Percentiles rank a stretch among this genome's conserved stretches.
Conservation (phyloP, 2,329 filamentous ascomycete genomes). For the Pseudogymnoascus sp. region DNA sequence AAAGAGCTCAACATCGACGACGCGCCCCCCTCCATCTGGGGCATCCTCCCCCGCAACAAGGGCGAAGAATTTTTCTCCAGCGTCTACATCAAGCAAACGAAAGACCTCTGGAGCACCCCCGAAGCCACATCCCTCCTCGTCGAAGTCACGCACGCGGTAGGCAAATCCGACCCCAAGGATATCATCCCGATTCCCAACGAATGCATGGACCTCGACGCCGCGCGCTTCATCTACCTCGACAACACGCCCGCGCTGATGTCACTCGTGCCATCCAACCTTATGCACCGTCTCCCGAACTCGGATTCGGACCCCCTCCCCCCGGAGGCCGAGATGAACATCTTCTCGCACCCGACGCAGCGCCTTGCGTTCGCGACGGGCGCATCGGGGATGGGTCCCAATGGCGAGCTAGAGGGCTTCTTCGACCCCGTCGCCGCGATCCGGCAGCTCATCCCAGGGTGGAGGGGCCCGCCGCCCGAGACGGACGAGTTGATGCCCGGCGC, state of each 20-base stretch:
- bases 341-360: slow-evolving; percentile 22
- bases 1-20: slow-evolving; percentile 68
- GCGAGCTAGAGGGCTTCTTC: slow-evolving; percentile 11
- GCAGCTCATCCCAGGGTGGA: slow-evolving; percentile 17
- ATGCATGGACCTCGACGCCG: slow-evolving; percentile 24
- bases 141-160: slow-evolving; percentile 46
- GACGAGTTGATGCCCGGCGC: neutral
- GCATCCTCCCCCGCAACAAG: slow-evolving; percentile 49
- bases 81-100: slow-evolving; percentile 56
- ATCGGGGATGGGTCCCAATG: slow-evolving; percentile 6
- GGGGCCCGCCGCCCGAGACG: neutral
- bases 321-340: slow-evolving; percentile 20
- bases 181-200: neutral
- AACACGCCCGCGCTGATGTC: slow-evolving; percentile 26
- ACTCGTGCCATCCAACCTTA: slow-evolving; percentile 22
- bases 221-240: slow-evolving; percentile 27
- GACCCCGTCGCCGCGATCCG: slow-evolving; percentile 23
- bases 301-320: slow-evolving; percentile 29
- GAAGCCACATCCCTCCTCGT: slow-evolving; percentile 53
- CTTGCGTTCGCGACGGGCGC: slow-evolving; percentile 10
- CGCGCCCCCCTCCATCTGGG: slow-evolving; percentile 76
- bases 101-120: slow-evolving; percentile 65
- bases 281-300: slow-evolving; percentile 26
- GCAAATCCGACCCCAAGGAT: slow-evolving; percentile 13
- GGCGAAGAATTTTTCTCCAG: slow-evolving; percentile 49